Percentiles rank a stretch among this genome's conserved stretches.
Conservation (phyloP, 2,329 filamentous ascomycete genomes). For the Aspergillus fumigatus region DNA sequence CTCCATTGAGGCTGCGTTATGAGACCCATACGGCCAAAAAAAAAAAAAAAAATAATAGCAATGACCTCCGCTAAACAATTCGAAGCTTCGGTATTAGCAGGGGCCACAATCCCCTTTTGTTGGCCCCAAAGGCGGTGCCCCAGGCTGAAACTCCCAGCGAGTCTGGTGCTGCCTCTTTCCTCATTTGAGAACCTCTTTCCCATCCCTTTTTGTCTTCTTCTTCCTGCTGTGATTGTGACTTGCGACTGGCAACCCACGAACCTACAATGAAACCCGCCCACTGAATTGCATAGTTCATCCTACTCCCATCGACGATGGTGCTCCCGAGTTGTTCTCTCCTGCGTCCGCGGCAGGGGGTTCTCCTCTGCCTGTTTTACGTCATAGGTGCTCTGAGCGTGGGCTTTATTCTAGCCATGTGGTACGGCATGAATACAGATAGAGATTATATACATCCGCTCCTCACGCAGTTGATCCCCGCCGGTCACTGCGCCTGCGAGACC, state of each 20-base stretch:
- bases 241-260: not conserved
- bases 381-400: not conserved
- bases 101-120: not conserved
- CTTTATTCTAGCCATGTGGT: not conserved
- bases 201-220: not conserved
- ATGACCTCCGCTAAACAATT: not conserved
- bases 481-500: conserved; percentile 36
- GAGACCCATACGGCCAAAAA: not conserved
- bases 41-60: not conserved
- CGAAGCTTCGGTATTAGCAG: not conserved
- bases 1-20: not conserved
- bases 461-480: conserved; percentile 37
- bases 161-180: not conserved
- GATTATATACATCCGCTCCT: conserved; percentile 34
- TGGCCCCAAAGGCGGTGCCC: not conserved
- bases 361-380: not conserved
- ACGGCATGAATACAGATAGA: conserved; percentile 33
- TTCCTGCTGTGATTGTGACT: not conserved
- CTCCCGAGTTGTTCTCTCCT: not conserved
- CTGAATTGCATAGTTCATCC: not conserved
- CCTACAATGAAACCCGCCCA: not conserved
- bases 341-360: not conserved
- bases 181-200: not conserved
- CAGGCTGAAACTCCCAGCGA: not conserved
- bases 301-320: conserved; percentile 11